Conservation (phyloP, 257 asterid species). For the Apocynum venetum region DNA sequence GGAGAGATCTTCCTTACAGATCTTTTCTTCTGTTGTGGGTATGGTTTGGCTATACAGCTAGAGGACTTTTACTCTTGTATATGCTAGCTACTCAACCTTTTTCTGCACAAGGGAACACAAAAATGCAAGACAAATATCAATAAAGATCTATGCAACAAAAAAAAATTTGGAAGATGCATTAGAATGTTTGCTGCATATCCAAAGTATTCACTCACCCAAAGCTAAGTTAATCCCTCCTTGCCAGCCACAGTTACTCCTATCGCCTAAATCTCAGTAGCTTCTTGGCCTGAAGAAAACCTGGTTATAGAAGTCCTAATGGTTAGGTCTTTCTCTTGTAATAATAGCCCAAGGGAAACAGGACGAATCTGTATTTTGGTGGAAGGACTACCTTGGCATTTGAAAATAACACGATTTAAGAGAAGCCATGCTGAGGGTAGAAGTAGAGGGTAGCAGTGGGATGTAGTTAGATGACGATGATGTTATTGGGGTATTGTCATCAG, state of each 20-base stretch:
- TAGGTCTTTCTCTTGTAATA: not conserved
- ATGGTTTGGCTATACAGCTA: constrained; percentile 69
- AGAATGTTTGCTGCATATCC: no score
- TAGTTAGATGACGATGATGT: constrained; percentile 43
- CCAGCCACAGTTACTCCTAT: constrained; percentile 42
- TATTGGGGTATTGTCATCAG: constrained; percentile 30
- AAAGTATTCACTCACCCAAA: constrained; percentile 41
- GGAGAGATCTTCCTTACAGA: constrained; percentile 50
- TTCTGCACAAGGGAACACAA: constrained; percentile 51
- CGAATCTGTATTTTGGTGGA: not conserved
- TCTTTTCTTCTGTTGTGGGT: constrained; percentile 55
- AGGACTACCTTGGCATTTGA: constrained; percentile 68
- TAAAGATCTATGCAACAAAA: constrained; percentile 10
- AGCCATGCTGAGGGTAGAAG: constrained; percentile 50
- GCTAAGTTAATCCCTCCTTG: constrained; percentile 48
- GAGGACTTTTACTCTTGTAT: constrained; percentile 43
- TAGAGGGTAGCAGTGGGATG: constrained; percentile 29
- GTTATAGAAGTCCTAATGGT: not conserved
- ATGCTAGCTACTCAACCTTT: constrained; percentile 55
- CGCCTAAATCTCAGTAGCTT: constrained; percentile 74
- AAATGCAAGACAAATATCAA: constrained; percentile 4
- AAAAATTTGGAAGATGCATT: not conserved
- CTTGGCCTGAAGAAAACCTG: constrained; percentile 65
- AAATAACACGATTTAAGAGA: constrained; percentile 57
- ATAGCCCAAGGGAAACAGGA: no score